These are phyloP conservation scores for Sisymbrium altissimum DNA, from an alignment of 345 rosid species.

Conservation along the genomic window DNA sequence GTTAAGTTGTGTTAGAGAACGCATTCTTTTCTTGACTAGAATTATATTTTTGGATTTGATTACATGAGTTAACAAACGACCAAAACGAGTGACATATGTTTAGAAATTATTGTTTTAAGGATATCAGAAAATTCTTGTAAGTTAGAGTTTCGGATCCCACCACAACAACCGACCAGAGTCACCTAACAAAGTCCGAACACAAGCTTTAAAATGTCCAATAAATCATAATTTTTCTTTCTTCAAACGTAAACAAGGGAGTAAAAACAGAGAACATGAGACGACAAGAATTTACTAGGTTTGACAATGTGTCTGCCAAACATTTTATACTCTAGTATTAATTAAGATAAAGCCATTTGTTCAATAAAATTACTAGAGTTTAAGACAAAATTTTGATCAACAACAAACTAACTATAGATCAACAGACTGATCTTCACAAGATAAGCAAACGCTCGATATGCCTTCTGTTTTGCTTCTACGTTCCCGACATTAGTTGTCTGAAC, in stretches of 20 bases:
- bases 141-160: constrained; percentile 22
- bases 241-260: not conserved
- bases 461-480: too few relatives aligned
- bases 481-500: too few relatives aligned
- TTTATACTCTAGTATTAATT: not conserved
- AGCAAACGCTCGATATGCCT: too few relatives aligned
- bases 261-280: constrained; percentile 13
- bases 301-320: constrained; percentile 1
- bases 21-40: constrained; percentile 11
- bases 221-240: not conserved
- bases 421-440: not conserved
- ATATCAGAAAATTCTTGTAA: constrained; percentile 4
- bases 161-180: constrained; percentile 31
- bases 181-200: constrained; percentile 7
- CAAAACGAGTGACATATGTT: constrained; percentile 22
- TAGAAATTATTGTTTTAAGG: not conserved
- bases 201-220: not conserved
- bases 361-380: not conserved
- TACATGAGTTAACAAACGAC: constrained; percentile 17
- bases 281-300: not conserved
- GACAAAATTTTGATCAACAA: not conserved
- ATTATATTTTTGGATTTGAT: not conserved
- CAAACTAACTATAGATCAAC: not conserved
- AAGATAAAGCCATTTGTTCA: not conserved
- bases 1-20: not conserved